Evolutionary conservation across 495 filamentous ascomycete genomes (phyloP), one percentile per base, ranked within the genome.

Genomic region (Penicillium manginii): DNA sequence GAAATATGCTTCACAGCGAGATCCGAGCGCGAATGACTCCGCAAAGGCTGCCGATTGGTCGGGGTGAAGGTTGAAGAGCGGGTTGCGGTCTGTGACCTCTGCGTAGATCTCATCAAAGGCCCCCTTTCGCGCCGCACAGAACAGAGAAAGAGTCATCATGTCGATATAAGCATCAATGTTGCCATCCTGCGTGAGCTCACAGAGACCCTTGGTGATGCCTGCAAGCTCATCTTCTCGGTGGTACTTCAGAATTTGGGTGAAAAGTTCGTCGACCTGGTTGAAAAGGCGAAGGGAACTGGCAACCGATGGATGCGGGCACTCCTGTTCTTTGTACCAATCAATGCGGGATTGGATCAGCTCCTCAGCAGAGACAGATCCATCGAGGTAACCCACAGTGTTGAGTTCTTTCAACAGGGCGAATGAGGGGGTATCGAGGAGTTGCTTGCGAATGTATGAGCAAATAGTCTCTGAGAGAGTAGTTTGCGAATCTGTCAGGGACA

Each of bases 1-100:
- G 48, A 87, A 86, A 58, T 84, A 87, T 1, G 80, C 76, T 39
- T 86, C 84, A 58, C 84, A 87, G 31, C 81, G 81, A 6, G 84
- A 84, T 10, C 84, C 84, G 14, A 84, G 73, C 2, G 83, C 84
- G 62, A 86, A 87, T 0, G 81, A 77, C 61, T 87, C 84, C 8
- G 84, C 80, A 59, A 87, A 86, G 10, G 81, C 81, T 9, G 81
- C 84, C 9, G 84, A 83, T 60, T 87, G 84, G 57, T 87, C 84
- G 2, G 79, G 63, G 43, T 81, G 79, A 23, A 72, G 65, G 65
- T 85, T 85, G 62, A 83, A 83, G 6, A 85, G 66, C 2, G 83
- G 83, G 58, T 86, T 86, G 7, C 84, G 78, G 61, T 87, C 84
- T 6, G 78, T 80, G 0, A 86, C 80, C 60, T 86, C 84, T 12